Evolutionary conservation across 176 grass and related monocot genomes (phyloP).

Genomic region (Saccharum officinarum): DNA sequence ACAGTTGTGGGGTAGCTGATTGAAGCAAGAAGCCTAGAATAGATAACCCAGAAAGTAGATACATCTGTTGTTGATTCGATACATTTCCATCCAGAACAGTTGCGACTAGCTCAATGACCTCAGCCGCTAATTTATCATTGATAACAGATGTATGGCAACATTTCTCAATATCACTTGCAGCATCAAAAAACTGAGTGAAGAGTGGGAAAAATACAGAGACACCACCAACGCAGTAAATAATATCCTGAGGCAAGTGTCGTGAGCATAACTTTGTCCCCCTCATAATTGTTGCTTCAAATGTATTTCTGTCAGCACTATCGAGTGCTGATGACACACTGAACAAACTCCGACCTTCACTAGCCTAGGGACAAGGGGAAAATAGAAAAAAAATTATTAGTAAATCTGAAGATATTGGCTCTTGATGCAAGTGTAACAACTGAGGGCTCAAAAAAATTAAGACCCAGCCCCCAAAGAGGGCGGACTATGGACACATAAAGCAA

Average conservation of each 20-base stretch:
- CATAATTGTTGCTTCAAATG: slow-evolving; percentile 76
- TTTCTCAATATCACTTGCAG: slow-evolving; percentile 5
- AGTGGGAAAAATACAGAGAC: slow-evolving; percentile 98
- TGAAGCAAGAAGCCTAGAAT: slow-evolving; percentile 93
- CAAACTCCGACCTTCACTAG: slow-evolving; percentile 73
- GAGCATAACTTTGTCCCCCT: slow-evolving; percentile 93
- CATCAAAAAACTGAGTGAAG: slow-evolving; percentile 76
- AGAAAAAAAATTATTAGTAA: not conserved
- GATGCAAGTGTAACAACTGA: not conserved
- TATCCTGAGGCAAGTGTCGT: slow-evolving; percentile 79
- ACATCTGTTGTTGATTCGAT: slow-evolving; percentile 98
- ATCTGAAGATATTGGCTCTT: not conserved
- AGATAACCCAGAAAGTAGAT: slow-evolving; percentile 91
- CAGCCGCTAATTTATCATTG: slow-evolving; percentile 64
- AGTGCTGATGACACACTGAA: slow-evolving; percentile 77
- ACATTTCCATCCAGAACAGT: slow-evolving; percentile 95
- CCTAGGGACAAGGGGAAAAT: slow-evolving; percentile 47
- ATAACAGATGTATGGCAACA: not conserved
- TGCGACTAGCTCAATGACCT: slow-evolving; percentile 93
- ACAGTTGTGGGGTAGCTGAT: slow-evolving; percentile 66
- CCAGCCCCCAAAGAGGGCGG: not conserved
- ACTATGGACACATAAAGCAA: not conserved
- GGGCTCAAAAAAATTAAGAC: not conserved
- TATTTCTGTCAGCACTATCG: slow-evolving; percentile 71
- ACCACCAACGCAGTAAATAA: slow-evolving; percentile 98